Base-by-base conservation (phyloP, 306 rosid species). In the Ormosia semicastrata region DNA sequence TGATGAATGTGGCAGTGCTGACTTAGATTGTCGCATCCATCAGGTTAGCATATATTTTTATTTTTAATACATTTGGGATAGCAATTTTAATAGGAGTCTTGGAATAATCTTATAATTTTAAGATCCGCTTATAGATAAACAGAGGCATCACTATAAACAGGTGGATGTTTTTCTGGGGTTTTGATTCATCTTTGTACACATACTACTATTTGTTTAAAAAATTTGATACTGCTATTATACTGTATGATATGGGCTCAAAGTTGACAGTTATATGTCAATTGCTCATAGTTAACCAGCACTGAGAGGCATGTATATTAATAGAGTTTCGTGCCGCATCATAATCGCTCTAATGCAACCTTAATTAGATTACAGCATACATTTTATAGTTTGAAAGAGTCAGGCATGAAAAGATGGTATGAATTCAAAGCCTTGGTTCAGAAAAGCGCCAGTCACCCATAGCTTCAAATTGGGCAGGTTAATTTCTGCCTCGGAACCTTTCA, bases 371-470 rank as follows among this genome's bases (percentile, higher is more conserved):
- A 47, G 2, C 69, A 41, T n/a, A 34, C 7, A 34, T 3, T 12
- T 15, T 30, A 52, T 32, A 66, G 8, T 10, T 72, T 56, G 36
- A 47, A 78, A 64, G 39, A 43, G 71, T 73, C 74, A 80, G 53
- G 79, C 49, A 11, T 43, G 15, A 59, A 73, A 77, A 37, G 79
- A 39, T 64, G 86, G 49, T 29, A 72, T 58, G 56, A 88, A 80
- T 81, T 87, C 84, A 90, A 90, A 94, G 15, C 97, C 95, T 78
- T 92, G 93, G 62, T 88, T 92, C 64, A 90, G 63, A 84, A 94
- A 89, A 77, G 94, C 95, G 32, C 84, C 90, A 2, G 93, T 77
- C 79, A 94, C 83, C 95, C 95, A 90, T 56, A 90, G 85, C 89
- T 88, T 92, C 87, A 94, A 57, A 79, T 88, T 90, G 39, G 89